These are phyloP conservation scores for Exophiala lecanii-corni DNA, from an alignment of 2,329 filamentous ascomycete genomes.

Conservation along the genomic window DNA sequence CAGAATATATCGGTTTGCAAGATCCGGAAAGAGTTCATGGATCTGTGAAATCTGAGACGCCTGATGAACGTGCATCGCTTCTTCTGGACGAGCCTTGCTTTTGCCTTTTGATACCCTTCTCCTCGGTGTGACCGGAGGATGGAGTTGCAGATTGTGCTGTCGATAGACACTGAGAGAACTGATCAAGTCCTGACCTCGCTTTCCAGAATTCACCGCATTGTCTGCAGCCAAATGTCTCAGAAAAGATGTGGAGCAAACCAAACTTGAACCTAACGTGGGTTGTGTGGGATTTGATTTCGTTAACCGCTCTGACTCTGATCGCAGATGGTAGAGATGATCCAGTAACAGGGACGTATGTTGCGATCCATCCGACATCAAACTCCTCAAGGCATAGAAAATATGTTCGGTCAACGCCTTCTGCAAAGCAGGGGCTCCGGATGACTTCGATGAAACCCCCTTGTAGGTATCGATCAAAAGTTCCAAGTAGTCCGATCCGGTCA, in stretches of 20 bases:
- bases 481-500: conserved; percentile 82
- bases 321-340: conserved; percentile 79
- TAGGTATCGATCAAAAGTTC: conserved; percentile 60
- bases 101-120: conserved; percentile 38
- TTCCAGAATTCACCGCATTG: conserved; percentile 32
- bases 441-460: conserved; percentile 50
- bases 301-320: conserved; percentile 63
- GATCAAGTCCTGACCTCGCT: conserved; percentile 39
- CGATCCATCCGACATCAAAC: conserved; percentile 61
- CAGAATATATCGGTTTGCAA: conserved; percentile 77
- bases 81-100: conserved; percentile 33
- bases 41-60: conserved; percentile 83
- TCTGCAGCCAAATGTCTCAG: conserved; percentile 44
- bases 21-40: conserved; percentile 87
- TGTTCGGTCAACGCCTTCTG: conserved; percentile 67
- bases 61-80: conserved; percentile 66
- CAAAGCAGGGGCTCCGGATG: conserved; percentile 35
- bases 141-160: conserved; percentile 34
- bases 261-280: conserved; percentile 68
- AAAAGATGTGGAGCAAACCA: conserved; percentile 76
- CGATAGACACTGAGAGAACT: conserved; percentile 38
- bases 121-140: conserved; percentile 39
- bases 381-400: conserved; percentile 68
- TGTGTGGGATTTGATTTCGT: conserved; percentile 36
- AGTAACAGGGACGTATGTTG: conserved; percentile 70